Base-by-base conservation (phyloP, 192 early-diverging fungal species). In the Coemansia sp. region DNA sequence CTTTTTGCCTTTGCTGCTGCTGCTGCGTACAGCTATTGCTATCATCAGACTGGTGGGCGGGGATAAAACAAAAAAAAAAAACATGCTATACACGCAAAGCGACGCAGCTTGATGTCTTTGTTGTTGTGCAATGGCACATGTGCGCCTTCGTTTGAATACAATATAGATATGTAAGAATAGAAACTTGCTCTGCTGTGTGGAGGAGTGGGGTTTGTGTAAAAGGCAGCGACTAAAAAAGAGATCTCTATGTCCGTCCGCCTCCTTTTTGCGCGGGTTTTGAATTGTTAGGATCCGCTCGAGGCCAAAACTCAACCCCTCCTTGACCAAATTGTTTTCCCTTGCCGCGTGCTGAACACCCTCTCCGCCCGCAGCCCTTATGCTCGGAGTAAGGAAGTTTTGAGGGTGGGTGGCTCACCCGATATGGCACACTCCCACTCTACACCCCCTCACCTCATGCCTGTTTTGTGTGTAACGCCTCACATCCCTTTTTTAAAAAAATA, bases 91-190 rank as follows among this genome's bases (percentile, higher is more conserved):
- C 12, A 29, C 53, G 27, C 53, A 57, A 57, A 57, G 27, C 24
- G 29, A 57, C 24, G 53, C 29, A 33, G 53, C 53, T 57, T 57
- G 53, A 57, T 57, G 53, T 57, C 53, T 33, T 60, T 31, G 55
- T 36, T 36, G 29, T 8, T 8, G 57, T 33, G 57, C 57, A 60
- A 60, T 60, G 57, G 57, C 57, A 34, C 57, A 60, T 60, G 57
- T 60, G 57, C 27, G 15, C 57, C 31, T 16, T 60, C 31, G 57
- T 60, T 33, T 60, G 29, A 16, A 34, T 34, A 33, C 57, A 60
- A 34, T 33, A 60, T 60, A 60, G 57, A 60, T 34, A 60, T 60
- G 57, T 60, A 60, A 60, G 57, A 60, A 60, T 60, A 60, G 57
- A 60, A 36, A 33, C 2, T 60, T 31, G 29, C 57, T 60, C 29